These are phyloP conservation scores for Zygosaccharomyces gambellarensis DNA, from an alignment of 805 yeast species.

Conservation along the genomic window DNA sequence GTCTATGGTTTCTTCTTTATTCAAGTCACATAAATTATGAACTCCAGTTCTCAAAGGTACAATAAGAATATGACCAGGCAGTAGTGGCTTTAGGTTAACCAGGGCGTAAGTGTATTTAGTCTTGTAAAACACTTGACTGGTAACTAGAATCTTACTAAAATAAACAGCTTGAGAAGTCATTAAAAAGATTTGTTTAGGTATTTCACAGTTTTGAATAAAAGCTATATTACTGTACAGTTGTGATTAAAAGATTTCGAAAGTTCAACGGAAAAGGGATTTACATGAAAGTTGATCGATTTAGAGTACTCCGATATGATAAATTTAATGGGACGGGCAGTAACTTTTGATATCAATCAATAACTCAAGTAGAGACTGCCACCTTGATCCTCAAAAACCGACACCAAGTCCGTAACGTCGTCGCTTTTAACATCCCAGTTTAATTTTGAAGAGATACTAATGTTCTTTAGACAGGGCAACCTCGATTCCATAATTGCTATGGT, in stretches of 20 bases:
- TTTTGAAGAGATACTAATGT: constrained; percentile 63
- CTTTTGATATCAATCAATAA: constrained; percentile 18
- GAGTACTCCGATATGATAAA: background rate
- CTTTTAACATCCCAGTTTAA: constrained; percentile 80
- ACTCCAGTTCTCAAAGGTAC: constrained; percentile 70
- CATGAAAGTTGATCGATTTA: background rate
- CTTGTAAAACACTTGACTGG: constrained; percentile 36
- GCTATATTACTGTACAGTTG: background rate
- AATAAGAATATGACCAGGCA: constrained; percentile 89
- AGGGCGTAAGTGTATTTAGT: constrained; percentile 71
- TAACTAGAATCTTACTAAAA: constrained; percentile 34
- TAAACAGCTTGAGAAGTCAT: constrained; percentile 17
- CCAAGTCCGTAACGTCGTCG: constrained; percentile 58
- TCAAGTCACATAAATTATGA: constrained; percentile 61
- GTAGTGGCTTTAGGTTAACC: constrained; percentile 87
- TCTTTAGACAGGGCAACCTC: constrained; percentile 61
- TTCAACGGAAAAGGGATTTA: background rate
- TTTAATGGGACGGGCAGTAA: too few species aligned
- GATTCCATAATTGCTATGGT: constrained; percentile 79
- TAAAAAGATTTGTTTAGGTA: background rate
- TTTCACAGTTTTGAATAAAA: background rate
- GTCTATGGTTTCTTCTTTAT: constrained; percentile 68
- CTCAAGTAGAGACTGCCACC: constrained; percentile 71
- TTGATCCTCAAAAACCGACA: constrained; percentile 64
- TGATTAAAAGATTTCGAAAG: background rate